A percentile compares a stretch with the other conserved stretches of the same genome.
Evolutionary conservation across 495 filamentous ascomycete genomes (phyloP).

Genomic region (Penicillium bialowiezense): DNA sequence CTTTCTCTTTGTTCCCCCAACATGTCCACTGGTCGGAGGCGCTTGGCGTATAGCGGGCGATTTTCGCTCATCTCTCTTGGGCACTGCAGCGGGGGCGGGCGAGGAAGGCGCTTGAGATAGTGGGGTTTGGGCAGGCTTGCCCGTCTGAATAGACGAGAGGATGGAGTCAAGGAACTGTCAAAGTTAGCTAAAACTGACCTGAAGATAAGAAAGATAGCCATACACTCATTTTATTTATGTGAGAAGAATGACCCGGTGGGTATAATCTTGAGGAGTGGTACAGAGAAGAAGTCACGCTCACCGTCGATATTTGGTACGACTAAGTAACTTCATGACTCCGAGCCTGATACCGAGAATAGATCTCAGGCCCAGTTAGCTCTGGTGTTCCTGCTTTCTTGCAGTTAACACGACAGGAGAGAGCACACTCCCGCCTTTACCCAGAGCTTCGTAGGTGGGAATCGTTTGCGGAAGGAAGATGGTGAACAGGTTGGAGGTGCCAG

Average conservation of each 20-base stretch:
- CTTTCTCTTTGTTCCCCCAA: constrained; percentile 40
- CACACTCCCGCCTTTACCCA: neutral
- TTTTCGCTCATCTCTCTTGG: constrained; percentile 28
- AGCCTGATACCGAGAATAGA: constrained; percentile 23
- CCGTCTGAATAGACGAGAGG: constrained; percentile 52
- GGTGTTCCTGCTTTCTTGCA: neutral
- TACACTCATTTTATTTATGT: constrained; percentile 47
- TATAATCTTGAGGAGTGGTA: constrained; percentile 1
- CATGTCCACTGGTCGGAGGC: constrained; percentile 17
- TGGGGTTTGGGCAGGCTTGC: constrained; percentile 32
- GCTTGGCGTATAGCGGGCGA: constrained; percentile 10
- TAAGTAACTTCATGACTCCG: constrained; percentile 49
- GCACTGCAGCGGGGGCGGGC: constrained; percentile 22
- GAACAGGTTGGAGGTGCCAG: neutral
- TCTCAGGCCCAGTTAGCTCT: constrained; percentile 7
- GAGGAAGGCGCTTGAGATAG: constrained; percentile 29
- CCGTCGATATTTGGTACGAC: constrained; percentile 46
- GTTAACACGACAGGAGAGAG: neutral
- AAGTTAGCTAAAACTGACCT: constrained; percentile 18
- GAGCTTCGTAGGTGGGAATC: neutral
- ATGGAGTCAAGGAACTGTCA: constrained; percentile 57
- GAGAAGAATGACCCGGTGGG: neutral
- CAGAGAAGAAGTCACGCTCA: constrained; percentile 29
- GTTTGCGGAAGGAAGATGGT: neutral
- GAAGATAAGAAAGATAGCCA: constrained; percentile 11